phyloP scores from a whole-genome alignment of 306 rosid genomes.

The Hippophae rhamnoides region DNA sequence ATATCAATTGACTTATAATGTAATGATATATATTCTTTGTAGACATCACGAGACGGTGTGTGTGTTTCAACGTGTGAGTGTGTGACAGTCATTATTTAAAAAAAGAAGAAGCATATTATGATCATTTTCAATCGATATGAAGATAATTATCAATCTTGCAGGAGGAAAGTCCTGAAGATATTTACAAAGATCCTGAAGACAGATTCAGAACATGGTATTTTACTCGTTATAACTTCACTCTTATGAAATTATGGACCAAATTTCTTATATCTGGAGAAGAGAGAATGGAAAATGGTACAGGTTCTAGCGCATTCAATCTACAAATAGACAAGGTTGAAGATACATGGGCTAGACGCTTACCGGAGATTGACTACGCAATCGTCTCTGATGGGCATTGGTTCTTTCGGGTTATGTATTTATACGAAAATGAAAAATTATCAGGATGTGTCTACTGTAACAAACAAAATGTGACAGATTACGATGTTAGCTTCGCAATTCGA shows the following conservation, averaged over 20 bases:
- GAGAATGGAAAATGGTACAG: conserved; percentile 59
- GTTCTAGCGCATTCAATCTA: conserved; percentile 45
- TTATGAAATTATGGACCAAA: conserved; percentile 62
- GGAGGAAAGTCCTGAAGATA: conserved; percentile 61
- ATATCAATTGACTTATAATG: too few relatives aligned
- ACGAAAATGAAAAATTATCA: conserved; percentile 19
- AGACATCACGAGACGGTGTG: too few relatives aligned
- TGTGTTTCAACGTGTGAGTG: too few relatives aligned
- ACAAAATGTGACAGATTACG: conserved; percentile 31
- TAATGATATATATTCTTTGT: too few relatives aligned
- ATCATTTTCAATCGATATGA: background rate
- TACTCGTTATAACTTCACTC: conserved; percentile 46
- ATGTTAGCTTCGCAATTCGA: conserved; percentile 27
- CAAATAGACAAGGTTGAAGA: conserved; percentile 48
- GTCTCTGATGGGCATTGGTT: conserved; percentile 83
- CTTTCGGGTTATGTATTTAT: conserved; percentile 46
- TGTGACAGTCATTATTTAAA: too few relatives aligned
- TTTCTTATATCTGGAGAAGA: conserved; percentile 54
- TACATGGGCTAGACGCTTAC: conserved; percentile 42
- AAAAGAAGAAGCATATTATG: too few relatives aligned
- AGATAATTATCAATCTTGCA: conserved; percentile 19
- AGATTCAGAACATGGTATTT: conserved; percentile 59
- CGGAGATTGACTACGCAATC: conserved; percentile 49
- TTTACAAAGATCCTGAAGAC: conserved; percentile 66
- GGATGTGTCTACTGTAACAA: conserved; percentile 62